Base-by-base conservation (phyloP, 768 basidiomycete species). In the Russula emetica region DNA sequence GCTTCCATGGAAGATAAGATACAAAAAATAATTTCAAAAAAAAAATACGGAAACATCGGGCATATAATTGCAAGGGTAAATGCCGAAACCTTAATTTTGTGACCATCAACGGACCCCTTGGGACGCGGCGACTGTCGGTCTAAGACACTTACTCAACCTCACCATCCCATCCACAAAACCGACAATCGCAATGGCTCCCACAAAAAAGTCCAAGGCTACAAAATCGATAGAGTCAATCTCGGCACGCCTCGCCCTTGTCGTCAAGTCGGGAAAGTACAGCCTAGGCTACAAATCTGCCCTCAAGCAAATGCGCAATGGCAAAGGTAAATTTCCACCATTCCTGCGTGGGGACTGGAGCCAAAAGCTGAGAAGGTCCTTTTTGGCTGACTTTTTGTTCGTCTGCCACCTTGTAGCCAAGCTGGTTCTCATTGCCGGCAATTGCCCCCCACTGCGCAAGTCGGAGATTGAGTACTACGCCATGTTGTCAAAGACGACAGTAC, bases 381-480 rank as follows among this genome's bases (percentile, higher is more conserved):
- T 77, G 79, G 45, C 90, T 93, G 75, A 93, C 78, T 56, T 55
- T 30, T 64, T 30, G 66, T 54, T 70, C 66, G 69, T 60, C 58
- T 71, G 55, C 70, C 60, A 67, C 57, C 72, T 18, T 52, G 20
- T 74, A 99, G 96, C 96, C 78, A 98, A 97, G 81, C 92, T 99
- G 70, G 89, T 99, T 74, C 80, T 99, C 77, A 97, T 99, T 74
- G 94, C 96, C 72, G 95, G 94, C 71, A 99, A 99, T 82, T 97
- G 94, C 81, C 97, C 97, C 63, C 97, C 97, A 67, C 86, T 99
- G 67, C 93, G 97, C 78, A 97, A 97, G 78, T 98, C 96, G 66
- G 97, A 99, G 83, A 84, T 99, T 64, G 97, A 99, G 82, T 99
- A 98, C 83, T 99, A 98, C 76, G 97, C 94, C 80, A 97, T 97